phyloP scores from a whole-genome alignment of 805 yeast species.

The Myxozyma vanderwaltii region DNA sequence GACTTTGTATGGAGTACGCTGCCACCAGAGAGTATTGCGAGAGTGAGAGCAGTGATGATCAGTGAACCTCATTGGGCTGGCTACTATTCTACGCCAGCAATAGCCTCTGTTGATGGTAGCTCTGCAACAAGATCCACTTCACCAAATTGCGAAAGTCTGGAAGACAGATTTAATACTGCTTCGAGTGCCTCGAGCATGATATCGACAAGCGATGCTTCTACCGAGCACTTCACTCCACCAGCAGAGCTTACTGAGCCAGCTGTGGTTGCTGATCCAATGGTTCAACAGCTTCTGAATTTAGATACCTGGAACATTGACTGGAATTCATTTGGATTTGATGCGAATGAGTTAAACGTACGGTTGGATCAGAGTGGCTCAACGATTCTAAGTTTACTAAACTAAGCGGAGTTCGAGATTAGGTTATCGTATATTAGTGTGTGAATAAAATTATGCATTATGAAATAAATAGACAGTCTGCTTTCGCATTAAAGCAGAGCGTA shows the following conservation, averaged over 20 bases:
- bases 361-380: too few species aligned
- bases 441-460: too few species aligned
- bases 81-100: not conserved
- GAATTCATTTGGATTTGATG: constrained; percentile 4
- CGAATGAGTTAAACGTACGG: not conserved
- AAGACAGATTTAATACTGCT: not conserved
- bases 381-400: too few species aligned
- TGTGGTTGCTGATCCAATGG: not conserved
- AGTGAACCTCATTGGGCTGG: not conserved
- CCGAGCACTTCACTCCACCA: not conserved
- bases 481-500: too few species aligned
- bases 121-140: not conserved
- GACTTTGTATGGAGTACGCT: constrained; percentile 14
- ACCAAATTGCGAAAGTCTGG: not conserved
- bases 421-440: too few species aligned
- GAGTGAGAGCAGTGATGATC: not conserved
- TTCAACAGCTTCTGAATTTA: constrained; percentile 9
- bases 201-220: not conserved
- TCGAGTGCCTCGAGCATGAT: not conserved
- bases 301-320: constrained; percentile 18
- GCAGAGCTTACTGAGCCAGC: not conserved
- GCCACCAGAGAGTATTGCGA: constrained; percentile 4
- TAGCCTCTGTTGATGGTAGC: not conserved
- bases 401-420: too few species aligned
- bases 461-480: too few species aligned